Evolutionary conservation across 495 filamentous ascomycete species (phyloP).

Genomic region (Terfezia boudieri): DNA sequence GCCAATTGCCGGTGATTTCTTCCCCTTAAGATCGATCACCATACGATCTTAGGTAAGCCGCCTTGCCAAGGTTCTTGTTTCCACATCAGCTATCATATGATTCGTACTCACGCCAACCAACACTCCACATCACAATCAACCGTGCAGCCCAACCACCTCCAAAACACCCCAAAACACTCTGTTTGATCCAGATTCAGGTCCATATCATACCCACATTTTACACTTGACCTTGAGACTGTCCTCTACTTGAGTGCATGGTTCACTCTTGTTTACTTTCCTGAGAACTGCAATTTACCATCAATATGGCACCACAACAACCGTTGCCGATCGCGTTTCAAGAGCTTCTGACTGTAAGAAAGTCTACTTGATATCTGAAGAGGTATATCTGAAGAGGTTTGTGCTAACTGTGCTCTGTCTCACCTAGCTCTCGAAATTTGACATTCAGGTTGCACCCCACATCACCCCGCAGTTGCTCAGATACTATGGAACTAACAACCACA

Average conservation of each 20-base stretch:
- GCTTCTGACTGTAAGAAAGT: constrained; percentile 41
- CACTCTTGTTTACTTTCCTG: background rate
- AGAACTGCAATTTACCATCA: constrained; percentile 16
- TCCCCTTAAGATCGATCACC: too few relatives aligned
- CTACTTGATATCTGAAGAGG: background rate
- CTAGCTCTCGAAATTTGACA: constrained; percentile 55
- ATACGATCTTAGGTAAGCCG: too few relatives aligned
- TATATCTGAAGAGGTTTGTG: too few relatives aligned
- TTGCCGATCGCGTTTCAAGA: constrained; percentile 91
- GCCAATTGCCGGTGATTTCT: too few relatives aligned
- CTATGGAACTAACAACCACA: constrained; percentile 22
- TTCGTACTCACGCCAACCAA: constrained; percentile 19
- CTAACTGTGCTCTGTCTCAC: too few relatives aligned
- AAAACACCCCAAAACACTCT: too few relatives aligned
- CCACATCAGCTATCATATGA: background rate
- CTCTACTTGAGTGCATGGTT: background rate
- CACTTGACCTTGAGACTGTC: too few relatives aligned
- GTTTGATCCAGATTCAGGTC: too few relatives aligned
- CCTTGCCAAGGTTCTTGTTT: background rate
- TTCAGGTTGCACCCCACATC: constrained; percentile 39
- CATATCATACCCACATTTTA: too few relatives aligned
- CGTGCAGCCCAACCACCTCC: too few relatives aligned
- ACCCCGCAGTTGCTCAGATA: constrained; percentile 5
- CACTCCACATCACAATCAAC: constrained; percentile 21
- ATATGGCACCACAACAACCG: constrained; percentile 37